A percentile compares a stretch with the other conserved stretches of the same genome.
phyloP scores from a whole-genome alignment of 2,329 filamentous ascomycete species.

The Aspergillus oerlinghausenensis region DNA sequence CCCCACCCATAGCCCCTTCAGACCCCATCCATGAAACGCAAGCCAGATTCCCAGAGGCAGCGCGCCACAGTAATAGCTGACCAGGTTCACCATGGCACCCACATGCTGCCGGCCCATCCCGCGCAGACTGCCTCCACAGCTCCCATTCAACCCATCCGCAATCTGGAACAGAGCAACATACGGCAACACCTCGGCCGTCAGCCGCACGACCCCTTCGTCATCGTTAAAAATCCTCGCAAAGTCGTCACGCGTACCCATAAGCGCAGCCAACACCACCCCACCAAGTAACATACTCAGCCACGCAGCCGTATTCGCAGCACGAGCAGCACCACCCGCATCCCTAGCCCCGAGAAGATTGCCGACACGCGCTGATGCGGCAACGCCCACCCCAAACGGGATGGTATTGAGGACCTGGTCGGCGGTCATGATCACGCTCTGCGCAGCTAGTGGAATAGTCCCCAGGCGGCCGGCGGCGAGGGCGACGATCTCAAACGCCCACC shows the following conservation, averaged over 20 bases:
- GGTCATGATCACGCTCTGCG: slow-evolving; percentile 87
- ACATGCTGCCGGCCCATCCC: slow-evolving; percentile 86
- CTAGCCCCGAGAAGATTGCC: slow-evolving; percentile 74
- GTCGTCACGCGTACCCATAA: slow-evolving; percentile 67
- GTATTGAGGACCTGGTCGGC: slow-evolving; percentile 80
- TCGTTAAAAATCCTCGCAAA: slow-evolving; percentile 80
- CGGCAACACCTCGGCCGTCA: slow-evolving; percentile 77
- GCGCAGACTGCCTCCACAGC: slow-evolving; percentile 72
- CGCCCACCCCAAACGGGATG: slow-evolving; percentile 79
- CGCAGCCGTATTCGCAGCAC: slow-evolving; percentile 71
- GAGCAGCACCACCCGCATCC: slow-evolving; percentile 60
- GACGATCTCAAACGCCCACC: slow-evolving; percentile 93
- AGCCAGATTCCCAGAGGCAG: slow-evolving; percentile 78
- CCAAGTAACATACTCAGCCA: slow-evolving; percentile 68
- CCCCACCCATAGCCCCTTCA: slow-evolving; percentile 76
- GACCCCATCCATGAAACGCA: slow-evolving; percentile 80
- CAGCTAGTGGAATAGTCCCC: slow-evolving; percentile 73
- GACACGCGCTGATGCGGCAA: slow-evolving; percentile 71
- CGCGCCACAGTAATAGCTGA: slow-evolving; percentile 80
- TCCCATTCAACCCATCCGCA: slow-evolving; percentile 79
- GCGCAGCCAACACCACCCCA: slow-evolving; percentile 58
- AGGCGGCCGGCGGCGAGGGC: slow-evolving; percentile 75
- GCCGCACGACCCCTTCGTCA: slow-evolving; percentile 63
- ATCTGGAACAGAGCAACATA: slow-evolving; percentile 88
- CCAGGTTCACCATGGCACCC: slow-evolving; percentile 73